Evolutionary conservation across 192 early-diverging fungal genomes (phyloP).

Genomic region (Funneliformis mosseae): DNA sequence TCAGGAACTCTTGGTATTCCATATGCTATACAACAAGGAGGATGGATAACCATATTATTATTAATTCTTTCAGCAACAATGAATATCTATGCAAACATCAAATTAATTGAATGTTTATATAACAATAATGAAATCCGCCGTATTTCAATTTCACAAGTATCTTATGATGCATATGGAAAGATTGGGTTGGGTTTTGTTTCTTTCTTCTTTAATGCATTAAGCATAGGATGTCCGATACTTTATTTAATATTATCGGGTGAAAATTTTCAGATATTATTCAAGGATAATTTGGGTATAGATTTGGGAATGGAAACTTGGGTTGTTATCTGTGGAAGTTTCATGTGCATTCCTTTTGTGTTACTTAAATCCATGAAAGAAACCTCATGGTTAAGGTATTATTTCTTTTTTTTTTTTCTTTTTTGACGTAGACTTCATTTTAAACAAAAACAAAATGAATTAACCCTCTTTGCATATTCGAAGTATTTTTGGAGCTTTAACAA

Average conservation of each 20-base stretch:
- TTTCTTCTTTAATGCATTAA: conserved; percentile 57
- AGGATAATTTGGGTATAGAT: conserved; percentile 42
- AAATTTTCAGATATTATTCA: conserved; percentile 58
- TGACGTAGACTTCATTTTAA: not conserved
- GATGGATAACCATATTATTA: conserved; percentile 75
- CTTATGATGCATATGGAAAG: conserved; percentile 48
- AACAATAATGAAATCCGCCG: conserved; percentile 34
- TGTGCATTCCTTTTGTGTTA: conserved; percentile 64
- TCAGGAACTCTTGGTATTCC: conserved; percentile 63
- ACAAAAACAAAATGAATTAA: not conserved
- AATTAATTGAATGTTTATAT: conserved; percentile 67
- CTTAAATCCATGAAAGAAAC: conserved; percentile 73
- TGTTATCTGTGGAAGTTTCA: conserved; percentile 52
- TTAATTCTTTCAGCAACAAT: conserved; percentile 69
- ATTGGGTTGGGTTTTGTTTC: conserved; percentile 51
- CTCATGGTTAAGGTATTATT: conserved; percentile 51
- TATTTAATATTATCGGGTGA: conserved; percentile 66
- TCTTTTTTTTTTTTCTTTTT: not conserved
- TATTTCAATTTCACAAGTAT: conserved; percentile 29
- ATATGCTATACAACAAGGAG: conserved; percentile 63
- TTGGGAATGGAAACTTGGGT: conserved; percentile 57
- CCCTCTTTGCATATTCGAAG: conserved; percentile 33
- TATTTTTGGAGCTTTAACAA: conserved; percentile 65
- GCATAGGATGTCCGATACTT: conserved; percentile 56
- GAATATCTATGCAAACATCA: conserved; percentile 70